Base-by-base conservation (phyloP, 2,329 filamentous ascomycete species). In the Scedosporium boydii region DNA sequence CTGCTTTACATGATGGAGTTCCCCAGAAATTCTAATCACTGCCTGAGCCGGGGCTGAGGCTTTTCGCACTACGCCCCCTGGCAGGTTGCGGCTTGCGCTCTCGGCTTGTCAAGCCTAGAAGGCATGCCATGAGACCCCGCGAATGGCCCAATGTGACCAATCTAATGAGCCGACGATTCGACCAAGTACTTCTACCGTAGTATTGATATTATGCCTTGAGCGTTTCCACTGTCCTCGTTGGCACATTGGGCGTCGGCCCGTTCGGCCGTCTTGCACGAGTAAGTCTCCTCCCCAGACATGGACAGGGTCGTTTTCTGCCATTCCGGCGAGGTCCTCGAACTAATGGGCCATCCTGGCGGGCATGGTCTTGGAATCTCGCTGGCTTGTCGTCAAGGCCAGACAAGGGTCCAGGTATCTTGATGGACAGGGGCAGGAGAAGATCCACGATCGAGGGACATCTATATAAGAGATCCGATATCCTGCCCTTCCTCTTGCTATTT, bases 381-480 rank as follows among this genome's bases (percentile, higher is more conserved):
- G 10, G 23, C 51, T 27, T 27, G 21, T 6, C 12, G 51, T 4
- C 12, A 55, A 23, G 12, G 51, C 12, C 21, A 55, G 23, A 21
- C 7, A 23, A 27, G 51, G 51, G 51, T 14, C 9, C 16, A 4
- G 10, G n/a, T 14, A 53, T 53, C 51, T 44, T 21, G 57, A 23
- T 29, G 26, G 41, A 23, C 16, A 55, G 18, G 51, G 57, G 21
- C 27, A 44, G 23, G 27, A 41, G 57, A 38, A 12, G 34, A 14
- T 38, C 34, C 34, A 38, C 34, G 34, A 38, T n/a, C 6, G 29
- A 58, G n/a, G n/a, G 23, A 58, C n/a, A 38, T 59, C 41, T 59
- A 41, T 59, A 59, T 59, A 59, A 59, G 57, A 59, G 14, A 21
- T 59, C 57, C 2, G 23, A 41, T 6, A n/a, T 59, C 57, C 57